phyloP scores from a whole-genome alignment of 768 basidiomycete species.

The Mycena rosella region DNA sequence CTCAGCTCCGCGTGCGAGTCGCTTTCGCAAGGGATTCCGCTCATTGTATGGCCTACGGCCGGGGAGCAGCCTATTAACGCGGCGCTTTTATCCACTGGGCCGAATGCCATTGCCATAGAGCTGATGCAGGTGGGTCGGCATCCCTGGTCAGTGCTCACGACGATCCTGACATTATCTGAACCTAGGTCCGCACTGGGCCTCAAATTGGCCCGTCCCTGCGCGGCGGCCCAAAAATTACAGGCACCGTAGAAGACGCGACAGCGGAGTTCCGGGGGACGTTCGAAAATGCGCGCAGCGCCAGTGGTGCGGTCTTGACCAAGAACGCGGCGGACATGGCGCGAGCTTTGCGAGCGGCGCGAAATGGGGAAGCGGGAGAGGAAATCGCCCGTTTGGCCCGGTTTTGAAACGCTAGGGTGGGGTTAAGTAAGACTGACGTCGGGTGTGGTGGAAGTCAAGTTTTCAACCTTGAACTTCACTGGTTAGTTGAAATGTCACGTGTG shows the following conservation, averaged over 20 bases:
- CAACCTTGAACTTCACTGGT: too few species aligned
- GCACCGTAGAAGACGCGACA: background rate
- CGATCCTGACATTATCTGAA: too few species aligned
- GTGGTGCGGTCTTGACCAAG: background rate
- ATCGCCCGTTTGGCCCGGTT: background rate
- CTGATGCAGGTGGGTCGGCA: background rate
- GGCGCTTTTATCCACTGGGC: background rate
- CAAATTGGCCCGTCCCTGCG: background rate
- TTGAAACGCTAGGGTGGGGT: background rate
- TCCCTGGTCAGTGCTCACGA: background rate
- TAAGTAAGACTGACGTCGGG: too few species aligned
- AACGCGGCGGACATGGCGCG: background rate
- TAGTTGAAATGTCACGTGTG: too few species aligned
- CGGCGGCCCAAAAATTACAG: background rate
- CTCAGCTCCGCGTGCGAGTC: background rate
- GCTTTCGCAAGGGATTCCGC: background rate
- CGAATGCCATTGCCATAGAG: background rate
- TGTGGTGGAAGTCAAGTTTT: too few species aligned
- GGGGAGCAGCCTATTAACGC: background rate
- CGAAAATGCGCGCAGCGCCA: background rate
- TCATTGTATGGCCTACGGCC: background rate
- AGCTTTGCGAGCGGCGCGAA: background rate
- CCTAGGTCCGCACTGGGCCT: background rate
- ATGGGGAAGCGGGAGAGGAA: background rate
- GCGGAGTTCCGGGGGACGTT: background rate